Base-by-base conservation (phyloP, 2,329 filamentous ascomycete genomes). In the Aspergillus floridensis region DNA sequence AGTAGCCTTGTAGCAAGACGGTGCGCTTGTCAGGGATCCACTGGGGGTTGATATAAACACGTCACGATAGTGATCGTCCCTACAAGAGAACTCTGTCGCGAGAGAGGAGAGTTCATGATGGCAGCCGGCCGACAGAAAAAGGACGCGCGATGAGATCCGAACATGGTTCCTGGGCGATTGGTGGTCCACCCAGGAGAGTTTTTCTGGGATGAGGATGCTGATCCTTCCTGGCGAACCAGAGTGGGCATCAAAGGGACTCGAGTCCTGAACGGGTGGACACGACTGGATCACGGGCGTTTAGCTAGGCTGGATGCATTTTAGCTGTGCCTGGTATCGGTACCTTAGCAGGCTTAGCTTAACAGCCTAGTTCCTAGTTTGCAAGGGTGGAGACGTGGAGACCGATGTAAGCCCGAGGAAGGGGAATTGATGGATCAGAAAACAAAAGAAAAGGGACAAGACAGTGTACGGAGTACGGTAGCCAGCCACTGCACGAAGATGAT, bases 141-240 rank as follows among this genome's bases (percentile, higher is more conserved):
- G 49, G 50, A 49, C 49, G 49, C 38, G 14, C 57, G 54, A 62
- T 62, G 59, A 61, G 62, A 63, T 63, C 57, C 54, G 47, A 62
- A 44, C 59, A 57, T 61, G 59, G 60, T 57, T 58, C 52, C 32
- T 46, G 59, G 48, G 29, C 24, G 49, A 55, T 58, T 50, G 14
- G 14, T 32, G 52, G 53, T 53, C 55, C 54, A 41, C 59, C 53
- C 38, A 38, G 38, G 32, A 54, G 46, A 54, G 38, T 31, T 44
- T 44, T 44, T 31, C 52, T 54, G 52, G 52, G 26, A 48, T 19
- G 48, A 44, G 26, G 53, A 55, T 55, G 55, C 31, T 61, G 59
- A 58, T 60, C 48, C 26, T 58, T 56, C 56, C 56, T 58, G 56
- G 59, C 56, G 60, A 57, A 59, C 57, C 59, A 57, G 48, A 56